Evolutionary conservation across 441 rosid genomes (phyloP).

Genomic region (Eruca vesicaria): DNA sequence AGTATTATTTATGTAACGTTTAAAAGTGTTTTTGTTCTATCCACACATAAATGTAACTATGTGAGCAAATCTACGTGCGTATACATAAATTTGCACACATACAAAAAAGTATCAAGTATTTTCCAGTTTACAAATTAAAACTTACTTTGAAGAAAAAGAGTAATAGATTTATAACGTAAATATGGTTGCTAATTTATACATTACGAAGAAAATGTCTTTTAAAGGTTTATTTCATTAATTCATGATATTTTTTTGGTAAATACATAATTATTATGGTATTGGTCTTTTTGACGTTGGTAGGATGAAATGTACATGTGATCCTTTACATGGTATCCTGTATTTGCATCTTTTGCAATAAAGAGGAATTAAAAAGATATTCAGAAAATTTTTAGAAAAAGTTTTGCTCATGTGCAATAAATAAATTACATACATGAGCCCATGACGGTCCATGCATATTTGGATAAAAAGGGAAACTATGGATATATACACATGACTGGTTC

Average conservation of each 20-base stretch:
- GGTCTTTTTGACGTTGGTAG: not conserved
- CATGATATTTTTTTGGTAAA: not conserved
- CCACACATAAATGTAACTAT: not conserved
- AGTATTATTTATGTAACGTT: not conserved
- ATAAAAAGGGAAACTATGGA: not conserved
- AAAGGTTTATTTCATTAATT: not conserved
- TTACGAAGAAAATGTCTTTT: not conserved
- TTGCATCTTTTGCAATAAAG: not conserved
- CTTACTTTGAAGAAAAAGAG: too few relatives aligned
- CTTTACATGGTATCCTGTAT: constrained; percentile 2
- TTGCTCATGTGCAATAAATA: constrained; percentile 22
- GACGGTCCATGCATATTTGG: constrained; percentile 15
- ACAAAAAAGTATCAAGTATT: not conserved
- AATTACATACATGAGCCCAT: not conserved
- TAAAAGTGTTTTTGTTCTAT: not conserved
- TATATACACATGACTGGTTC: not conserved
- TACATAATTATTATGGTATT: not conserved
- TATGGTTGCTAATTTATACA: not conserved
- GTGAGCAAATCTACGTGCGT: not conserved
- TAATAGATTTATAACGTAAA: not conserved
- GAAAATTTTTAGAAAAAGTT: not conserved
- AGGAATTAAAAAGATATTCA: not conserved
- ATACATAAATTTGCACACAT: not conserved
- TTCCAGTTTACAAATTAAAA: not conserved
- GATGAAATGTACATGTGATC: not conserved